Base-by-base conservation (phyloP, 2,329 filamentous ascomycete species). In the Nothophaeocryptopus gaeumannii region DNA sequence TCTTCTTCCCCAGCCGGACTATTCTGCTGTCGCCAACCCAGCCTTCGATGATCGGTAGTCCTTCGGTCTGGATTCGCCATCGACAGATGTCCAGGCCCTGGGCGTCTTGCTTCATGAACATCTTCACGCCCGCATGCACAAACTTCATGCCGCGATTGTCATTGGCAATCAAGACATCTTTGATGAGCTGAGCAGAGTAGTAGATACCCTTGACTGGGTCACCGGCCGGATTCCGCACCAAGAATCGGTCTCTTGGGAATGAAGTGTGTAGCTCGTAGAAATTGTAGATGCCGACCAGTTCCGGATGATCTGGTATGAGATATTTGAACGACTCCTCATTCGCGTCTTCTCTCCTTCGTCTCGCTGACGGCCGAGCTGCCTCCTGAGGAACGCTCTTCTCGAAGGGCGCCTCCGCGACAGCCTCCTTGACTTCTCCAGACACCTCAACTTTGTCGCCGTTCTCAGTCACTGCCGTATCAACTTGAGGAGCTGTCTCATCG, bases 71-170 rank as follows among this genome's bases (percentile, higher is more conserved):
- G 62, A 99, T 93, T 39, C 93, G 84, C 93, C 93, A 99, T 51
- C 86, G 82, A 74, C 91, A 96, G 31, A 93, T 86, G 47, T 91
- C 86, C 32, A 86, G 84, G 5, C 85, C 87, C 52, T 95, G 91
- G 0, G 89, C 86, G 65, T 96, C 90, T 70, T 97, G 92, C 76
- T 95, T 96, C 77, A 97, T 93, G 69, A 95, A 99, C 89, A 97
- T 97, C 74, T 95, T 95, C 31, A 99, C 91, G 57, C 93, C 93
- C 43, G 87, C 92, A 71, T 99, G 93, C 42, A 99, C 88, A 67
- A 99, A 96, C 69, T 93, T 95, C 71, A 97, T 85, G 39, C 90
- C 90, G 26, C 87, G 85, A 37, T 89, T 88, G 70, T 96, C 90
- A 68, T 99, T 99, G 65, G 86, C 80, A 3, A 79, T 81, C 3